These are phyloP conservation scores for Epichloe gansuensis DNA, from an alignment of 2,329 filamentous ascomycete species.

Conservation along the genomic window DNA sequence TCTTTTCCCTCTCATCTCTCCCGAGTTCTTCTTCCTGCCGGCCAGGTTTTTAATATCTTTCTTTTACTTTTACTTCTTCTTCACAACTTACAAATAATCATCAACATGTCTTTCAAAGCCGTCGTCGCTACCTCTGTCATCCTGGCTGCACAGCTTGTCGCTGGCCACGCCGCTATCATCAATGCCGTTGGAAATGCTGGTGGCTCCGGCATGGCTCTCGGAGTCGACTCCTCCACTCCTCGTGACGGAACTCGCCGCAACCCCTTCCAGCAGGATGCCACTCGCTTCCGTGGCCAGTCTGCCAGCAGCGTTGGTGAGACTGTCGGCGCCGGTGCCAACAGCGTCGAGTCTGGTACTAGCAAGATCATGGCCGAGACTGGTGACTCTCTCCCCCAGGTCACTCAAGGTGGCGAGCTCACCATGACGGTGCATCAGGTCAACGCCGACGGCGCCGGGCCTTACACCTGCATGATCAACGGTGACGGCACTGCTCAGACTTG, in stretches of 20 bases:
- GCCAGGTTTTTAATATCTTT: constrained; percentile 2
- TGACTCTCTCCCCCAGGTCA: constrained; percentile 44
- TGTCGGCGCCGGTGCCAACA: constrained; percentile 41
- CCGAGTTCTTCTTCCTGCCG: constrained; percentile 3
- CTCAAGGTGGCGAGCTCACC: constrained; percentile 38
- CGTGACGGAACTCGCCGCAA: constrained; percentile 46
- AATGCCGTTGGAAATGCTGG: constrained; percentile 44
- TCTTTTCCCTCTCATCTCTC: background rate
- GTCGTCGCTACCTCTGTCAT: constrained; percentile 34
- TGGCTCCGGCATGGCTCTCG: constrained; percentile 38
- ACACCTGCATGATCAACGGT: constrained; percentile 50
- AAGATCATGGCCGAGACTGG: constrained; percentile 46
- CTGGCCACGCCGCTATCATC: constrained; percentile 49
- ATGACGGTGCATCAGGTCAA: constrained; percentile 60
- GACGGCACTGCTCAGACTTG: constrained; percentile 44
- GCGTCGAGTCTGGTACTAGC: constrained; percentile 41
- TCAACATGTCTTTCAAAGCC: constrained; percentile 20
- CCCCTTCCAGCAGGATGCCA: constrained; percentile 52
- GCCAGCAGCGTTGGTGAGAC: constrained; percentile 46
- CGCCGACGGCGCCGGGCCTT: constrained; percentile 52
- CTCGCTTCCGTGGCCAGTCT: constrained; percentile 43
- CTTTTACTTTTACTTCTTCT: background rate
- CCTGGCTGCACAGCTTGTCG: constrained; percentile 40
- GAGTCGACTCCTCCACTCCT: constrained; percentile 41
- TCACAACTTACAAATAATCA: background rate